Percentiles rank a stretch among this genome's conserved stretches.
Evolutionary conservation across 176 grass and related monocot species (phyloP).

Genomic region (Phoenix roebelenii): DNA sequence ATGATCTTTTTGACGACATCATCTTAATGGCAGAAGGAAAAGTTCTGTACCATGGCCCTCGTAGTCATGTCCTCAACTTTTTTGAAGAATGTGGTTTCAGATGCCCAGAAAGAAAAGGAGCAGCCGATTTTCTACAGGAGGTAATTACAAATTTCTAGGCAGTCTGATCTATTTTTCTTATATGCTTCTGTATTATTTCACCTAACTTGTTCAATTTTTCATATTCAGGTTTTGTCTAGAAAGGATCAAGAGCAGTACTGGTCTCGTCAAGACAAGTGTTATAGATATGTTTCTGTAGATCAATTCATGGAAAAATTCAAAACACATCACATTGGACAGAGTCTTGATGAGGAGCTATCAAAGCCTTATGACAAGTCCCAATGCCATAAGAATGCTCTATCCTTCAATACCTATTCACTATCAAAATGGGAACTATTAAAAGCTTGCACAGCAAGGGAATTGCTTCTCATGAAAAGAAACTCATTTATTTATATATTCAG

Average conservation of each 20-base stretch:
- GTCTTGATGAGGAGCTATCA: conserved; percentile 30
- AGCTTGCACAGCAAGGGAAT: conserved; percentile 51
- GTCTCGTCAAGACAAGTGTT: conserved; percentile 24
- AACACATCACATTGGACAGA: conserved; percentile 36
- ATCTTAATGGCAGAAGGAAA: conserved; percentile 82
- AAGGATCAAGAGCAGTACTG: conserved; percentile 81
- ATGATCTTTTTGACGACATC: conserved; percentile 79
- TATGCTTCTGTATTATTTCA: not conserved
- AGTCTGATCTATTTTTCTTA: not conserved
- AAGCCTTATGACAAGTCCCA: conserved; percentile 33
- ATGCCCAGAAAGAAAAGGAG: conserved; percentile 68
- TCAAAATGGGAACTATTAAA: conserved; percentile 62
- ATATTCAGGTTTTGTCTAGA: conserved; percentile 46
- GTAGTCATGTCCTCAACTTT: conserved; percentile 39
- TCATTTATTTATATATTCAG: conserved; percentile 57
- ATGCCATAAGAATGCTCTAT: conserved; percentile 37
- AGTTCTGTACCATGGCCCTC: conserved; percentile 59
- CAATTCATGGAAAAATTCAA: conserved; percentile 46
- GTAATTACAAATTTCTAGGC: conserved; percentile 19
- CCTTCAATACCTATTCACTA: conserved; percentile 50
- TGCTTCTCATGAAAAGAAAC: conserved; percentile 71
- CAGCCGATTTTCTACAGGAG: conserved; percentile 79
- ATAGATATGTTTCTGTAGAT: conserved; percentile 52
- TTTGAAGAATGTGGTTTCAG: conserved; percentile 70
- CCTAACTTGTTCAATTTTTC: not conserved